Base-by-base conservation (phyloP, 768 basidiomycete species). In the Russula earlei region DNA sequence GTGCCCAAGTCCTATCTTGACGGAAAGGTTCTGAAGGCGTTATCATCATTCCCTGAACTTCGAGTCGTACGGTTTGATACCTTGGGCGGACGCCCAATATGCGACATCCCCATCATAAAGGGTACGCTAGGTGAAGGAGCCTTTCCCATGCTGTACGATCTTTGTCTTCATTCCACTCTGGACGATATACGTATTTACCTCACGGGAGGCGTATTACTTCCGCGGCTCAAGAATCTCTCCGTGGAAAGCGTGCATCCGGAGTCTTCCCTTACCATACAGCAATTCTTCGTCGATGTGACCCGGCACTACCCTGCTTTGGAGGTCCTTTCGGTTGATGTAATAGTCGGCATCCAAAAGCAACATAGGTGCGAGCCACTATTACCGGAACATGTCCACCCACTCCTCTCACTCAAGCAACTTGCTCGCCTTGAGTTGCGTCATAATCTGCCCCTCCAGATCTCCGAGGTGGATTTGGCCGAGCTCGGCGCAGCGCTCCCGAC, bases 381-480 rank as follows among this genome's bases (percentile, higher is more conserved):
- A 8, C 42, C 41, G 25, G 59, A 54, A 34, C 50, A 55, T 29
- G 17, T 62, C 29, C 43, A 24, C 12, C 54, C 61, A n/a, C 38
- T 60, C 47, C 51, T 62, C 38, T 60, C 61, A 7, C 54, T 62
- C 37, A 40, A 33, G 27, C 49, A 53, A 22, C 61, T 62, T 33
- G n/a, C 20, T 29, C 47, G 22, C 29, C 61, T 62, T 8, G 61
- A 62, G 31, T 36, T 62, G 41, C 59, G 59, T n/a, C 61, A 62
- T 47, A 62, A 61, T 19, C 31, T 56, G 25, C 59, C 59, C 46
- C 46, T 62, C 20, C 37, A 52, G 20, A 41, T 62, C 59, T 60
- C 59, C 50, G 59, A 60, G 22, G 51, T 3, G 22, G 51, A 60
- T 34, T 31, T 62, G 14, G 25, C 47, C 22, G 59, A 62, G 53